Percentiles rank a stretch among this genome's conserved stretches.
These are phyloP conservation scores for Tilletiopsis washingtonensis DNA, from an alignment of 1,284 basidiomycete species.

Conservation along the genomic window DNA sequence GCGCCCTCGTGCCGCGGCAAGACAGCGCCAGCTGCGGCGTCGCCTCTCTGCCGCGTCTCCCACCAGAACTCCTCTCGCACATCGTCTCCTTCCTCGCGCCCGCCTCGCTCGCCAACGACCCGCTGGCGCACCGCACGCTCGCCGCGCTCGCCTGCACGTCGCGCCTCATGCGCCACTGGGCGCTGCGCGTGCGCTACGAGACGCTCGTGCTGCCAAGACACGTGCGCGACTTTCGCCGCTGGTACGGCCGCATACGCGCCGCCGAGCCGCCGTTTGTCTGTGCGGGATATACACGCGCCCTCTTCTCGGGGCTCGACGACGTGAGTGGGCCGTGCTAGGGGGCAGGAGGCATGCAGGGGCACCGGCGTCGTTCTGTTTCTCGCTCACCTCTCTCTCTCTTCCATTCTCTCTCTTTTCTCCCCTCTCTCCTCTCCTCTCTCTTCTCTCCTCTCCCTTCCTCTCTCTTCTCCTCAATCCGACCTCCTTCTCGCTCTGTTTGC, in stretches of 20 bases:
- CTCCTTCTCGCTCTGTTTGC: no score
- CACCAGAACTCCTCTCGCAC: constrained; percentile 29
- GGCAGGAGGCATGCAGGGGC: neutral
- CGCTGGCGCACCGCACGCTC: constrained; percentile 18
- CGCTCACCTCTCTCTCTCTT: no score
- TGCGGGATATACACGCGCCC: constrained; percentile 23
- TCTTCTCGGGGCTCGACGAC: constrained; percentile 35
- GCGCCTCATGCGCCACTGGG: constrained; percentile 25
- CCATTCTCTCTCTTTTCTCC: no score
- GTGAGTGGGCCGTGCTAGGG: constrained; percentile 7
- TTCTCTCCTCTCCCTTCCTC: no score
- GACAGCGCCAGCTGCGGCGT: no score
- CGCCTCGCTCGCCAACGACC: constrained; percentile 24
- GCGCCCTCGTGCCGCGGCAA: no score
- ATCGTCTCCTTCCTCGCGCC: constrained; percentile 18
- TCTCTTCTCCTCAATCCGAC: no score
- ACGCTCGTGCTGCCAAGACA: constrained; percentile 39
- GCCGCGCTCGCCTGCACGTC: constrained; percentile 26
- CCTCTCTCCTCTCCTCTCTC: no score
- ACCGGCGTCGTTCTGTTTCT: neutral
- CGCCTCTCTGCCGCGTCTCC: constrained; percentile 23
- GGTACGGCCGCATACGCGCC: constrained; percentile 29
- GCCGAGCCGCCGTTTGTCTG: constrained; percentile 31
- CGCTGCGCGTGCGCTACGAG: constrained; percentile 27
- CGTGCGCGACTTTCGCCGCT: constrained; percentile 42